phyloP scores from a whole-genome alignment of 2,329 filamentous ascomycete species.

The Colletotrichum tamarilloi region DNA sequence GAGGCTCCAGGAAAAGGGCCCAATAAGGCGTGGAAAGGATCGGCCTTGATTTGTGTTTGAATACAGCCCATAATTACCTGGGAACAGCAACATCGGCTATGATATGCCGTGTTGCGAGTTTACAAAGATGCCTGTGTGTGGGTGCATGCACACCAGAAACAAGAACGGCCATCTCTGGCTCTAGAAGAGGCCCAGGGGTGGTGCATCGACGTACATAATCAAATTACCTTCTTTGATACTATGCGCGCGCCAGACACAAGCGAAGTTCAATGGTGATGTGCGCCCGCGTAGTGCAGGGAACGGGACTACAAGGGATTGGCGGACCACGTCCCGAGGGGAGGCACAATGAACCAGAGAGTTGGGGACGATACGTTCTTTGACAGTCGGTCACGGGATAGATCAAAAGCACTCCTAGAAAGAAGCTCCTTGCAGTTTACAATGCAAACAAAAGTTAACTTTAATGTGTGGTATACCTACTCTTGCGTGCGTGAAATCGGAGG shows the following conservation, averaged over 20 bases:
- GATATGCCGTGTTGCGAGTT: neutral
- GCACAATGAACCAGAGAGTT: neutral
- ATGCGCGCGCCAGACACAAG: neutral
- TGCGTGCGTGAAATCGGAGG: too few relatives aligned
- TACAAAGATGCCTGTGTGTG: neutral
- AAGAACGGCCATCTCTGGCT: neutral
- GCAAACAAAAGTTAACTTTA: neutral
- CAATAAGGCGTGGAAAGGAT: neutral
- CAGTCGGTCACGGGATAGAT: neutral
- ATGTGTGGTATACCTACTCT: too few relatives aligned
- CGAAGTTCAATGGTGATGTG: neutral
- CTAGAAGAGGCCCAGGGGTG: neutral
- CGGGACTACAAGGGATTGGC: neutral
- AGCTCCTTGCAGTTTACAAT: neutral
- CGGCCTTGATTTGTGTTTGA: slow-evolving; percentile 3
- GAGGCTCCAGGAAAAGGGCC: slow-evolving; percentile 2
- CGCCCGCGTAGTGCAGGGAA: neutral
- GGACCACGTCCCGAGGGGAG: too few relatives aligned
- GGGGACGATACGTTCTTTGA: neutral
- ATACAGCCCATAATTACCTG: neutral
- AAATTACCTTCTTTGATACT: slow-evolving; percentile 7
- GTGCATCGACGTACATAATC: slow-evolving; percentile 27
- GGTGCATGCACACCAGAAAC: neutral
- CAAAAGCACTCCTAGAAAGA: neutral
- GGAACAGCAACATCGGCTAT: neutral